A percentile compares a stretch with the other conserved stretches of the same genome.
Conservation (phyloP, 371 early-diverging fungal species). For the Basidiobolus meristosporus region DNA sequence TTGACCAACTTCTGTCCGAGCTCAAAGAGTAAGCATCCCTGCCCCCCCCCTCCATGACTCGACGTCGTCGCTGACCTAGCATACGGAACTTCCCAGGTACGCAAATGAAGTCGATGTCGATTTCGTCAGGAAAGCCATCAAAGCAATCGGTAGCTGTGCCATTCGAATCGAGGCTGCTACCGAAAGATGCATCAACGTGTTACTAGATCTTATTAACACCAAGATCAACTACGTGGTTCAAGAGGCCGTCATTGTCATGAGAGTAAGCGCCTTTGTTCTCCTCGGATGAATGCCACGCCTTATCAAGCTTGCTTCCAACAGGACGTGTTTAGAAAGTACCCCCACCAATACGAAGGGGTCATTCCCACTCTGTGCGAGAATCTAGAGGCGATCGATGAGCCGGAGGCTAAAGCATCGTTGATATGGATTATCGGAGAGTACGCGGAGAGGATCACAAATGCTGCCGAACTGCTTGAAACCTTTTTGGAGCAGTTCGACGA, state of each 20-base stretch:
- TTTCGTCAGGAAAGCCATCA: constrained; percentile 83
- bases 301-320: constrained; percentile 3
- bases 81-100: constrained; percentile 26
- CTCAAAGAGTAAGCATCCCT: constrained; percentile 58
- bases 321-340: constrained; percentile 92
- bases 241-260: constrained; percentile 81
- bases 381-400: constrained; percentile 76
- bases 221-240: constrained; percentile 88
- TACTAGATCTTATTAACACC: constrained; percentile 72
- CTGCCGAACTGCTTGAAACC: constrained; percentile 55
- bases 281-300: not conserved
- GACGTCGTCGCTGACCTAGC: not conserved
- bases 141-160: constrained; percentile 83
- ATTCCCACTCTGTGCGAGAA: constrained; percentile 77
- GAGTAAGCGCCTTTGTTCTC: constrained; percentile 14
- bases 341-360: constrained; percentile 77
- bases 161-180: constrained; percentile 71
- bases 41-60: not conserved
- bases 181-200: constrained; percentile 64
- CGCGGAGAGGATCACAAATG: constrained; percentile 80
- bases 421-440: constrained; percentile 96
- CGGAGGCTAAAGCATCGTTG: constrained; percentile 87
- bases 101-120: constrained; percentile 88
- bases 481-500: constrained; percentile 74
- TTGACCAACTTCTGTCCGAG: constrained; percentile 71